phyloP scores from a whole-genome alignment of 495 filamentous ascomycete genomes.

The Pyrenopolyporus hunteri region DNA sequence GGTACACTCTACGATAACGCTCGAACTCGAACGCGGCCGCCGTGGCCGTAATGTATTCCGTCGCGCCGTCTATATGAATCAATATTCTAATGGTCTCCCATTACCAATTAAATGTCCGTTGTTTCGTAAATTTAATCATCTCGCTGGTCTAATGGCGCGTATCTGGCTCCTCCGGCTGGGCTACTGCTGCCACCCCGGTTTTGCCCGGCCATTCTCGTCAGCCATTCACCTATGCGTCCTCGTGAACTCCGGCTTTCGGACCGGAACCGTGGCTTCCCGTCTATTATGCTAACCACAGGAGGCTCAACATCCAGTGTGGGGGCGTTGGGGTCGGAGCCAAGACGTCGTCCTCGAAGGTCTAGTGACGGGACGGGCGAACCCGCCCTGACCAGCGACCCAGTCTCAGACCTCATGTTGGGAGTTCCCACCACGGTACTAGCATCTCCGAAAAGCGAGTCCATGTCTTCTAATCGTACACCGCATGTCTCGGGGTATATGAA shows the following conservation, averaged over 20 bases:
- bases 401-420: slow-evolving; percentile 61
- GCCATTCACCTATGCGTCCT: slow-evolving; percentile 55
- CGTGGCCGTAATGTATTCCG: slow-evolving; percentile 21
- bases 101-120: slow-evolving; percentile 26
- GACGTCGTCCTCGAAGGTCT: slow-evolving; percentile 62
- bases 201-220: slow-evolving; percentile 53
- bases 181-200: slow-evolving; percentile 40
- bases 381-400: slow-evolving; percentile 72
- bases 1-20: slow-evolving; percentile 27
- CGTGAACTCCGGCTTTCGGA: slow-evolving; percentile 40
- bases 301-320: slow-evolving; percentile 51
- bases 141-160: slow-evolving; percentile 51
- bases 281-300: slow-evolving; percentile 42
- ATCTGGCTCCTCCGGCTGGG: slow-evolving; percentile 43
- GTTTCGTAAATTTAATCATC: slow-evolving; percentile 45
- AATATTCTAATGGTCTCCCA: slow-evolving; percentile 20
- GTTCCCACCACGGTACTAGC: slow-evolving; percentile 72
- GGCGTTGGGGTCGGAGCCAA: slow-evolving; percentile 44
- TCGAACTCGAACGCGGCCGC: slow-evolving; percentile 21
- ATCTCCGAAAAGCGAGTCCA: slow-evolving; percentile 91
- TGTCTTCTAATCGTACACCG: slow-evolving; percentile 93
- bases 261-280: slow-evolving; percentile 35
- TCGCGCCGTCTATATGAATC: slow-evolving; percentile 48
- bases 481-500: slow-evolving; percentile 97
- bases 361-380: slow-evolving; percentile 80